Percentiles rank a stretch among this genome's conserved stretches.
These are phyloP conservation scores for Populus deltoides DNA, from an alignment of 345 rosid genomes.

Conservation along the genomic window DNA sequence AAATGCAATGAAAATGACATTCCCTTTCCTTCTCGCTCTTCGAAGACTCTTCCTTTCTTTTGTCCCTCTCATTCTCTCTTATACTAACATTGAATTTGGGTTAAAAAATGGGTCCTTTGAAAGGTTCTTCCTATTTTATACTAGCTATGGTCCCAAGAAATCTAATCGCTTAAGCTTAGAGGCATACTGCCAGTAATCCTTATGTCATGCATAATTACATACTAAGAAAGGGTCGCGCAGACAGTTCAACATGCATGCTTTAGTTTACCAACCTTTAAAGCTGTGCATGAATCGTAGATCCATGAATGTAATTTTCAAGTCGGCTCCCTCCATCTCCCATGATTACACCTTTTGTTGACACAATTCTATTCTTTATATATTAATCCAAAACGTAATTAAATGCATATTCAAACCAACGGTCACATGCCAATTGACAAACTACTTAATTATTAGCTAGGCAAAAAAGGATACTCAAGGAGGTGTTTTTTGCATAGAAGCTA, in stretches of 20 bases:
- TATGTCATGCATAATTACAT: slow-evolving; percentile 17
- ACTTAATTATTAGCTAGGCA: not conserved
- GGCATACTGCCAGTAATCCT: not conserved
- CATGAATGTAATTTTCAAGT: not conserved
- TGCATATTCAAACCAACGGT: slow-evolving; percentile 24
- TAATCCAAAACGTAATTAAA: slow-evolving; percentile 4
- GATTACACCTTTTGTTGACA: slow-evolving; percentile 13
- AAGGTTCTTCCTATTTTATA: slow-evolving; percentile 31
- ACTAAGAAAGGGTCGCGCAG: slow-evolving; percentile 12
- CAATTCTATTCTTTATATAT: slow-evolving; percentile 7
- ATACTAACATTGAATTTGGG: slow-evolving; percentile 24
- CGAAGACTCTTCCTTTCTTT: not conserved
- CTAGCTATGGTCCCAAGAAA: slow-evolving; percentile 31
- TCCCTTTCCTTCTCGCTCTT: slow-evolving; percentile 7
- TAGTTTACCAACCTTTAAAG: slow-evolving; percentile 3
- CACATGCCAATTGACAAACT: slow-evolving; percentile 14
- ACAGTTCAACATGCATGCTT: not conserved
- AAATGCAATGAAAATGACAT: slow-evolving; percentile 55
- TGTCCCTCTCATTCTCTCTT: slow-evolving; percentile 1
- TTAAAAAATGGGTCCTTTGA: slow-evolving; percentile 37
- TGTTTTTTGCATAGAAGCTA: not conserved
- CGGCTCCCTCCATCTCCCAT: slow-evolving; percentile 9
- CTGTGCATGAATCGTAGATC: slow-evolving; percentile 3
- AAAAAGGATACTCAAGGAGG: not conserved
- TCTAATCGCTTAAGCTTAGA: not conserved